Conservation (phyloP, 441 rosid species). For the Corymbia citriodora region DNA sequence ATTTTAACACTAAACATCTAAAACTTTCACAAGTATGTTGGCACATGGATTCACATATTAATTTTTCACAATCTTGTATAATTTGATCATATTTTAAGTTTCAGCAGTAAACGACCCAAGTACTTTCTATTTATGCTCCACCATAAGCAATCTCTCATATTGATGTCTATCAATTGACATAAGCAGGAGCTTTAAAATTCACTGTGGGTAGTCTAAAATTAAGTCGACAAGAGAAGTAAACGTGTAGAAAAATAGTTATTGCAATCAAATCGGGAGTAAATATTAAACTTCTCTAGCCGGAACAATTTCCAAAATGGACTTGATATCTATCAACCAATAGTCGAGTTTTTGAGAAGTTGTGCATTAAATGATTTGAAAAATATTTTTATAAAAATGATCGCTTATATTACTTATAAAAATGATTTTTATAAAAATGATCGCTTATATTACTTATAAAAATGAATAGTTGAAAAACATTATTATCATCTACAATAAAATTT, state of each 20-base stretch:
- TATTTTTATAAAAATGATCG: background rate
- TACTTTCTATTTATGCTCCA: background rate
- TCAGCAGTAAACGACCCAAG: background rate
- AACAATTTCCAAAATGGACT: background rate
- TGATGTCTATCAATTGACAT: background rate
- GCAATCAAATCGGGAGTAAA: background rate
- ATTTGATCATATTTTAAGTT: background rate
- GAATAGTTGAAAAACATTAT: background rate
- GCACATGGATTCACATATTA: background rate
- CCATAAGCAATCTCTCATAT: background rate
- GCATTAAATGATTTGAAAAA: too few relatives aligned
- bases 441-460: background rate
- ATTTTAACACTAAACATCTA: background rate
- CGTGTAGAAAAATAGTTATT: background rate
- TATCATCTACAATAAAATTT: background rate
- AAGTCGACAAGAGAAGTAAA: background rate
- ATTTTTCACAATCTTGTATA: background rate
- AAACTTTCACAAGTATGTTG: background rate
- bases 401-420: background rate
- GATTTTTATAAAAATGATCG: accelerated
- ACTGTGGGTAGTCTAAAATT: background rate
- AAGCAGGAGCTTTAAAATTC: background rate
- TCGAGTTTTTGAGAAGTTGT: background rate
- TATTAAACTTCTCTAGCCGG: background rate
- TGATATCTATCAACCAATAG: background rate